Conservation (phyloP, 768 basidiomycete genomes). For the Lepiota brunneoincarnata region DNA sequence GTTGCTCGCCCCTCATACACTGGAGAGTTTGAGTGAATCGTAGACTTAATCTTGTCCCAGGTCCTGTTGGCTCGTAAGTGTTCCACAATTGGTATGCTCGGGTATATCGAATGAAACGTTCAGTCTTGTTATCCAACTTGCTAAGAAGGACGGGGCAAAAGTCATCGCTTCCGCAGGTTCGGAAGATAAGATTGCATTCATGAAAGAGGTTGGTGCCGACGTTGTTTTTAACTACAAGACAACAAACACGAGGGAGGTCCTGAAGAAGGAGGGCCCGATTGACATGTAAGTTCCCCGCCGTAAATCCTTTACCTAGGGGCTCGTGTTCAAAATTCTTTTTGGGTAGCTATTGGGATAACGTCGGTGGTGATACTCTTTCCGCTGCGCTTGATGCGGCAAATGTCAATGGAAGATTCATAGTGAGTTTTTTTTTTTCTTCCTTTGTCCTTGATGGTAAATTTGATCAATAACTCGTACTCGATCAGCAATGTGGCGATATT, state of each 20-base stretch:
- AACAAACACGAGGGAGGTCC: slow-evolving; percentile 43
- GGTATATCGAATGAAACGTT: neutral
- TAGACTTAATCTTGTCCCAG: slow-evolving; percentile 11
- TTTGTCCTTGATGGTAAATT: neutral
- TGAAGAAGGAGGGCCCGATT: slow-evolving; percentile 52
- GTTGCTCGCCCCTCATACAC: neutral
- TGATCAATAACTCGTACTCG: too few species aligned
- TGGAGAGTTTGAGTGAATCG: neutral
- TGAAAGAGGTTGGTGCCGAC: slow-evolving; percentile 61
- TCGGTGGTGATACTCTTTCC: slow-evolving; percentile 60
- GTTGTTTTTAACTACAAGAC: slow-evolving; percentile 77
- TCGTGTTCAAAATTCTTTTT: neutral
- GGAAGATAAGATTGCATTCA: slow-evolving; percentile 68
- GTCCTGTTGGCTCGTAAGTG: slow-evolving; percentile 60
- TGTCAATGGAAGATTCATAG: slow-evolving; percentile 46
- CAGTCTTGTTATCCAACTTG: slow-evolving; percentile 49
- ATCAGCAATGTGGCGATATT: slow-evolving; percentile 42
- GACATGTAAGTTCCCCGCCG: slow-evolving; percentile 32
- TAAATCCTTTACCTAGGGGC: neutral
- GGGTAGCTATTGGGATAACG: slow-evolving; percentile 52
- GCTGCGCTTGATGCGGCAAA: slow-evolving; percentile 48
- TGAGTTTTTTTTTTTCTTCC: slow-evolving; percentile 22
- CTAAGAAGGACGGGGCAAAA: slow-evolving; percentile 49
- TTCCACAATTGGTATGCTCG: too few species aligned
- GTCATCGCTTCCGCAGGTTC: slow-evolving; percentile 73